Evolutionary conservation across 306 rosid genomes (phyloP), one percentile per base, ranked within the genome.

Genomic region (Hippophae tibetana): DNA sequence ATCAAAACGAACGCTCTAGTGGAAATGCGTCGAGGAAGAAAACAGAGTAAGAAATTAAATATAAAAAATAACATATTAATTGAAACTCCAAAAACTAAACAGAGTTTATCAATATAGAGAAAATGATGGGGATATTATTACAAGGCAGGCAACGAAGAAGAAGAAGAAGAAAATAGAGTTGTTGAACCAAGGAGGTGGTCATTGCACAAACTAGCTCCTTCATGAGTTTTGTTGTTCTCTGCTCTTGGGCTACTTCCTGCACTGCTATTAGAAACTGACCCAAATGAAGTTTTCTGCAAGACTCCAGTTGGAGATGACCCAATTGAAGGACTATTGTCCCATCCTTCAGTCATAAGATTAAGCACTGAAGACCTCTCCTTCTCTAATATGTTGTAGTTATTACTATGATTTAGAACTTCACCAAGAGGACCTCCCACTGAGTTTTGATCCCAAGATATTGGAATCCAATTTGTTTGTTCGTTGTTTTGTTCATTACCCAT

Each of bases 381-480:
- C 45, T 83, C 89, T 14, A 44, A 72, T 10, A 58, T 57, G 7
- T 46, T 68, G 62, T 64, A 78, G 61, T 51, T 81, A 38, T 40
- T 81, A 9, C 81, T 79, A 7, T 77, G 86, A 68, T 93, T 74
- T 40, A 93, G 72, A 52, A 86, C 99, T 67, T 92, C 99, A 6
- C 99, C 99, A 0, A 92, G 86, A 25, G 99, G 99, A 45, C 99
- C 96, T 0, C 95, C 96, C 85, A 82, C 60, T 0, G 97, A 88
- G 58, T 66, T 73, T 61, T 31, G 38, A 31, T 80, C 93, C 97
- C 99, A 88, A 27, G 89, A 58, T 45, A 83, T 80, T 23, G 96
- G 98, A 26, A 92, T 85, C 95, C 96, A 87, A 69, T 75, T 78
- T 10, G 87, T 63, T 58, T 80, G 68, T 45, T 60, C 82, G 2